phyloP scores from a whole-genome alignment of 2,329 filamentous ascomycete species.

The Stemphylium lycopersici region DNA sequence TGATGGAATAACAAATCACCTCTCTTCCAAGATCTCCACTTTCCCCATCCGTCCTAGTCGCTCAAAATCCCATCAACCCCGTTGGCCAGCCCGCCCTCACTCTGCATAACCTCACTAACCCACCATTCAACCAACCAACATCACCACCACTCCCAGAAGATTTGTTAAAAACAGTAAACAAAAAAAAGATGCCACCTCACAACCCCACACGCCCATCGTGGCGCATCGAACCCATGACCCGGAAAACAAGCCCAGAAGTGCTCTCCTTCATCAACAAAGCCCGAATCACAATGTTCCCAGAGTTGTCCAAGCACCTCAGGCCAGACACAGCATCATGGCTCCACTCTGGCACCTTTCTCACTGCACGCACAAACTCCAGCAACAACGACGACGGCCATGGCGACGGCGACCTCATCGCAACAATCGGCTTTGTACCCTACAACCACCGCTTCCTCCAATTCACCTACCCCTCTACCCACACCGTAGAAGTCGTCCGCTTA shows the following conservation, averaged over 20 bases:
- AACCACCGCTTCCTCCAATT: not conserved
- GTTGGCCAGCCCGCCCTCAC: not conserved
- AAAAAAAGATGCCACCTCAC: not conserved
- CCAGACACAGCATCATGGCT: conserved; percentile 3
- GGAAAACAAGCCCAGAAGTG: not conserved
- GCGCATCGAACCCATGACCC: conserved; percentile 10
- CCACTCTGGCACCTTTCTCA: conserved; percentile 5
- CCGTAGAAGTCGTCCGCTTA: not conserved
- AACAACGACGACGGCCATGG: too few species aligned
- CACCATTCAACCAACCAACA: not conserved
- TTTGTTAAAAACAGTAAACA: too few species aligned
- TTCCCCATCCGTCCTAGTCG: not conserved
- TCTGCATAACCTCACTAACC: not conserved
- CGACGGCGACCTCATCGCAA: not conserved
- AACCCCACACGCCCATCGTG: not conserved
- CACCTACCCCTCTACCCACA: not conserved
- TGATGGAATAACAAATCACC: not conserved
- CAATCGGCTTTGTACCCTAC: not conserved
- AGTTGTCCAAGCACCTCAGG: not conserved
- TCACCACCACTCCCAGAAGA: too few species aligned
- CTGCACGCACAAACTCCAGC: not conserved
- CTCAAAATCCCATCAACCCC: not conserved
- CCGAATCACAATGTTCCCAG: conserved; percentile 3
- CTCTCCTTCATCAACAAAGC: conserved; percentile 14
- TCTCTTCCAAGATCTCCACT: not conserved